Evolutionary conservation across 2,329 filamentous ascomycete genomes (phyloP).

Genomic region (Grosmannia penicillata): DNA sequence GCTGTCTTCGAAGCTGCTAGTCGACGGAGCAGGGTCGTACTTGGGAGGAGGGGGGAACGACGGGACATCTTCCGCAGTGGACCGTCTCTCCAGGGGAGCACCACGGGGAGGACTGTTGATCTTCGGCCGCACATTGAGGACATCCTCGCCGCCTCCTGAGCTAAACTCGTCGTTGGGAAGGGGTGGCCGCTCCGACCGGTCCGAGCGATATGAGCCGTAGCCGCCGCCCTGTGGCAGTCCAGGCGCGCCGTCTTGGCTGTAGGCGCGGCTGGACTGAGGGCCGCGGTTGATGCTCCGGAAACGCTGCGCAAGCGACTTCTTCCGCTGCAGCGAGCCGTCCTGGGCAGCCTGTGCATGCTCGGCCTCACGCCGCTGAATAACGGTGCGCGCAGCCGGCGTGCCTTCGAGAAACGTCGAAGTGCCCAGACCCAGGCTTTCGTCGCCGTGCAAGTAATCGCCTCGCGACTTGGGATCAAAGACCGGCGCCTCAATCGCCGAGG

Average conservation of each 20-base stretch:
- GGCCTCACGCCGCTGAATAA: conserved; percentile 61
- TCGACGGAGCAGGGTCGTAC: background rate
- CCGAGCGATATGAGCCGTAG: conserved; percentile 23
- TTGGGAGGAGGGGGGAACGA: conserved; percentile 5
- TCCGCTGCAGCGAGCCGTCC: conserved; percentile 56
- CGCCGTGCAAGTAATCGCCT: conserved; percentile 64
- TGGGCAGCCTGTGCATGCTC: conserved; percentile 45
- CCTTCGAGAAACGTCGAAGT: conserved; percentile 95
- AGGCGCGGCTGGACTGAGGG: conserved; percentile 33
- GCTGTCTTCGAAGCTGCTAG: background rate
- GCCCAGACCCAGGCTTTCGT: conserved; percentile 70
- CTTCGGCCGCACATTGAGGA: conserved; percentile 27
- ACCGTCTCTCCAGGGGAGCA: conserved; percentile 44
- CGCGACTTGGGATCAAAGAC: conserved; percentile 56
- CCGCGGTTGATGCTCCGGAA: conserved; percentile 70
- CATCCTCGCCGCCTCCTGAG: conserved; percentile 36
- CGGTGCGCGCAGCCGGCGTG: conserved; percentile 68
- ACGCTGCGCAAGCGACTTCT: conserved; percentile 89
- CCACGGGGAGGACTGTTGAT: conserved; percentile 41
- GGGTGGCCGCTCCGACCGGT: conserved; percentile 54
- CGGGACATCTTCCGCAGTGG: conserved; percentile 39
- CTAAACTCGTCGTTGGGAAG: conserved; percentile 67
- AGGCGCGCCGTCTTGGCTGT: conserved; percentile 12
- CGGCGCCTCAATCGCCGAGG: conserved; percentile 18
- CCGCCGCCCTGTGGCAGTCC: conserved; percentile 15